A percentile compares a stretch with the other conserved stretches of the same genome.
phyloP scores from a whole-genome alignment of 2,329 filamentous ascomycete species.

The Neonectria neomacrospora region DNA sequence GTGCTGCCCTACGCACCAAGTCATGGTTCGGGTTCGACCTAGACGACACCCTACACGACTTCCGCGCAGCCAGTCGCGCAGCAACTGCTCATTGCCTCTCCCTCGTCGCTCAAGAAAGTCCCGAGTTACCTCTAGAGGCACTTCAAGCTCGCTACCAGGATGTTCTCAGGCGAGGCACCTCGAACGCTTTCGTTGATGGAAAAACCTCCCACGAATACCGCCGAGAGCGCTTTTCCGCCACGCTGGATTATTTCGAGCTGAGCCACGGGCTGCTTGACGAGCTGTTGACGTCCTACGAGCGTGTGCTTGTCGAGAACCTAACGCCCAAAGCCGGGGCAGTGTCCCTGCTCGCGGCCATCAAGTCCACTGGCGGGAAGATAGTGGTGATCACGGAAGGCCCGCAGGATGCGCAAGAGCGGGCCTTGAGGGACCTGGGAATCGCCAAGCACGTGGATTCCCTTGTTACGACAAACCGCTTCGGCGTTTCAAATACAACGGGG shows the following conservation, averaged over 20 bases:
- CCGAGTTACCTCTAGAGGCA: conserved; percentile 8
- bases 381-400: conserved; percentile 59
- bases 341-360: conserved; percentile 49
- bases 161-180: conserved; percentile 50
- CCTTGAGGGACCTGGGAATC: conserved; percentile 43
- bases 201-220: conserved; percentile 57
- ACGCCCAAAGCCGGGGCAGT: conserved; percentile 52
- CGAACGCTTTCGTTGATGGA: conserved; percentile 56
- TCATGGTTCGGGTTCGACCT: conserved; percentile 60
- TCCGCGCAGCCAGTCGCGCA: conserved; percentile 52
- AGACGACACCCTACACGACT: conserved; percentile 61
- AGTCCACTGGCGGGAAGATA: conserved; percentile 51
- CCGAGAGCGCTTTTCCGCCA: conserved; percentile 50
- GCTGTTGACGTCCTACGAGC: conserved; percentile 47
- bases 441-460: conserved; percentile 44
- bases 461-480: conserved; percentile 47
- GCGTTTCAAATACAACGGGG: conserved; percentile 42
- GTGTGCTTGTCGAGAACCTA: conserved; percentile 43
- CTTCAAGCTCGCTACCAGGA: conserved; percentile 45
- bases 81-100: conserved; percentile 50
- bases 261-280: conserved; percentile 31
- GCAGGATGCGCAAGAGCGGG: conserved; percentile 59
- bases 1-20: conserved; percentile 24
- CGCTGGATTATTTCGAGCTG: conserved; percentile 46
- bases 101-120: conserved; percentile 37